Base-by-base conservation (phyloP, 768 basidiomycete genomes). In the Rhizopogon roseolus region DNA sequence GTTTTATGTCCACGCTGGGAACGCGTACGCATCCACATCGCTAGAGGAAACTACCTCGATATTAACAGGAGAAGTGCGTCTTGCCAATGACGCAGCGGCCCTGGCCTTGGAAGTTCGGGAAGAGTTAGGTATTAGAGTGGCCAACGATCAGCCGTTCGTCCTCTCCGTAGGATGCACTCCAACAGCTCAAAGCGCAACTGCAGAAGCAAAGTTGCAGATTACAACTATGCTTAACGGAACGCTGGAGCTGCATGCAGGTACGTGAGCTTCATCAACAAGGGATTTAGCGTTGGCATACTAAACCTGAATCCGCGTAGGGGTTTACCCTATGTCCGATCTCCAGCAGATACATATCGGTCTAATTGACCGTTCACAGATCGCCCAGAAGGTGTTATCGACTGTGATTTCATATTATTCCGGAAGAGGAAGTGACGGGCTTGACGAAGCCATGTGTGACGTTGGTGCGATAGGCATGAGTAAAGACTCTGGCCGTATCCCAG, bases 391-490 rank as follows among this genome's bases (percentile, higher is more conserved):
- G 2, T 73, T 85, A 38, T 79, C 86, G 2, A 86, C 82, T 0
- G 85, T 93, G 3, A 74, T 90, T 43, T 92, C 90, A n/a, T 80
- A 82, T 57, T 92, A 93, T 64, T 82, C 87, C 1, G 81, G 80
- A 10, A 76, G 90, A 54, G 82, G 82, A 7, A 73, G 64, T 19
- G 70, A 75, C 42, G 85, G 83, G 2, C 65, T 70, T 41, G 88
- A 89, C 60, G 87, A 91, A 66, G 86, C 87, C 4, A 70, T 93
- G 72, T 83, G 83, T 77, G 91, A 96, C 67, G 88, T 85, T 7
- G 93, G 91, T 4, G 89, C 82, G 1, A 82, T 91, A 56, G 91
- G 88, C 3, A 87, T 93, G 73, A 91, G 88, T 66, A 92, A 90
- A 69, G 92, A 93, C 67, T 84, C 76, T 1, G 91, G 91, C 0